A percentile compares a stretch with the other conserved stretches of the same genome.
Evolutionary conservation across 2,329 filamentous ascomycete species (phyloP).

Genomic region (Fusarium tanahbumbuense): DNA sequence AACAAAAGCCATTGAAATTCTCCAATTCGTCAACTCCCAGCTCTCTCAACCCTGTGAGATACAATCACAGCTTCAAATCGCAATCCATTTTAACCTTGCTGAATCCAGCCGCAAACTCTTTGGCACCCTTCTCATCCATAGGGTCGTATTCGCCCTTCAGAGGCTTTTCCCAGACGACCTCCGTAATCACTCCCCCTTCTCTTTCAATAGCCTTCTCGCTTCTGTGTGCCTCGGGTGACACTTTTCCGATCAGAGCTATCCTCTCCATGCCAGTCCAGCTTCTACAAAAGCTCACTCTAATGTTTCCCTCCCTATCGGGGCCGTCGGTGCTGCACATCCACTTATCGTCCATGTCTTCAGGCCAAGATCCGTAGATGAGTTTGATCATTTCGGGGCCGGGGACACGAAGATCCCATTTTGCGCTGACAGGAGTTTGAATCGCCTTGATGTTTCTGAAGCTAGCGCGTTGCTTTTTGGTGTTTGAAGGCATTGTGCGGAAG

Average conservation of each 20-base stretch:
- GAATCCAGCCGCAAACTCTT: conserved; percentile 9
- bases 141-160: conserved; percentile 1
- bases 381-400: conserved; percentile 26
- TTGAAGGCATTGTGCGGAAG: neutral
- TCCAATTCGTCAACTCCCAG: neutral
- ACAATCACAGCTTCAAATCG: neutral
- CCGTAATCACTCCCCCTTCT: conserved; percentile 25
- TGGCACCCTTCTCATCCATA: neutral
- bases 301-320: conserved; percentile 12
- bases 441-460: conserved; percentile 7
- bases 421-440: neutral
- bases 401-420: conserved; percentile 17
- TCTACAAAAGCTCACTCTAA: conserved; percentile 18
- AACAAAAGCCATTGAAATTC: neutral
- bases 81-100: conserved; percentile 4
- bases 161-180: conserved; percentile 15
- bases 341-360: conserved; percentile 28
- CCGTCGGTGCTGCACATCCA: conserved; percentile 18
- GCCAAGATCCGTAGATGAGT: conserved; percentile 18
- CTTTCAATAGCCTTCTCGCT: neutral
- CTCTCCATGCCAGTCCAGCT: conserved; percentile 24
- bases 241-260: conserved; percentile 8
- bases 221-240: neutral
- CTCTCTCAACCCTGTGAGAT: too few species aligned
- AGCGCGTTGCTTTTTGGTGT: neutral